These are phyloP conservation scores for Paxillus rubicundulus DNA, from an alignment of 768 basidiomycete genomes.

Conservation along the genomic window DNA sequence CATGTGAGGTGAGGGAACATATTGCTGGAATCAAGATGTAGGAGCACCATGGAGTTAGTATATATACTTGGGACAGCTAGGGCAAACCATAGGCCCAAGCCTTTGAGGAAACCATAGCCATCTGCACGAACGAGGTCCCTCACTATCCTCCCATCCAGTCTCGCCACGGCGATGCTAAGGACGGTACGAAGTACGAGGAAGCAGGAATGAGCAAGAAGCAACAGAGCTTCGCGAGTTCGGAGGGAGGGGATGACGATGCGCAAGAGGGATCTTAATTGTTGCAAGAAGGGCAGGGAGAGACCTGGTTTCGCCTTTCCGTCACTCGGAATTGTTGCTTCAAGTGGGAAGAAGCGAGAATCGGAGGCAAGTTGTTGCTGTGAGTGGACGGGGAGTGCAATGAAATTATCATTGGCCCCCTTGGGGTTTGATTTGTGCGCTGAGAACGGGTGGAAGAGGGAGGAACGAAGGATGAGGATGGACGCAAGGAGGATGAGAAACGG, in stretches of 20 bases:
- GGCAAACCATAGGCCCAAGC: conserved; percentile 84
- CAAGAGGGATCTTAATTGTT: conserved; percentile 69
- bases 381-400: conserved; percentile 66
- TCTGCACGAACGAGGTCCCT: conserved; percentile 86
- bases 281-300: conserved; percentile 65
- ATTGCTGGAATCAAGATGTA: not conserved
- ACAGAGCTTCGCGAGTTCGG: conserved; percentile 64
- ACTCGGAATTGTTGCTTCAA: conserved; percentile 36
- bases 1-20: not conserved
- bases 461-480: conserved; percentile 50
- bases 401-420: conserved; percentile 55
- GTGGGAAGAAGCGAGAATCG: conserved; percentile 63
- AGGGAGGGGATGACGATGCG: conserved; percentile 68
- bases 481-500: conserved; percentile 43
- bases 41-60: conserved; percentile 86
- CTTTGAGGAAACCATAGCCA: conserved; percentile 76
- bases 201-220: conserved; percentile 74
- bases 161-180: conserved; percentile 83
- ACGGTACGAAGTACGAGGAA: conserved; percentile 87
- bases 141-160: conserved; percentile 87
- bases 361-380: conserved; percentile 49
- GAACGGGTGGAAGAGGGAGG: conserved; percentile 30
- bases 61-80: conserved; percentile 92
- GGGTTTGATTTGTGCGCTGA: conserved; percentile 46
- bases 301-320: conserved; percentile 49